Conservation (phyloP, 1,284 basidiomycete species). For the Malassezia caprae region DNA sequence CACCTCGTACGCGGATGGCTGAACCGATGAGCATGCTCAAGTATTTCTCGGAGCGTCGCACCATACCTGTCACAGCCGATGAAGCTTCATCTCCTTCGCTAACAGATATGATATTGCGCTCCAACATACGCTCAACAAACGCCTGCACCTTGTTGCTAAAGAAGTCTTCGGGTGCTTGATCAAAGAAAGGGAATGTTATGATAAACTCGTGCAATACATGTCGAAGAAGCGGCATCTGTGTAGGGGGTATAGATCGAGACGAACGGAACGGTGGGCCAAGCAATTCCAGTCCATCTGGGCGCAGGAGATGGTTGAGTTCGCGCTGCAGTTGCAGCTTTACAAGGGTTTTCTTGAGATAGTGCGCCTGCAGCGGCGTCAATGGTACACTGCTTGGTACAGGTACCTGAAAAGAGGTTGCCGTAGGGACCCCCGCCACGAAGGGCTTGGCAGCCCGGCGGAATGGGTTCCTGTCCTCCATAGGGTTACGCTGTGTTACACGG, state of each 20-base stretch:
- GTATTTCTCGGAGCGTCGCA: neutral
- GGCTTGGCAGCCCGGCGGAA: neutral
- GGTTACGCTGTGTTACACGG: neutral
- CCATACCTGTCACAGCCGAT: neutral
- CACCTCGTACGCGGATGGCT: conserved; percentile 29
- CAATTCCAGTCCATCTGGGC: conserved; percentile 35
- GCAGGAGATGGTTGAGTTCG: conserved; percentile 23
- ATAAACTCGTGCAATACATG: conserved; percentile 46
- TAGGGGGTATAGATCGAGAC: neutral
- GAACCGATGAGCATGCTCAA: conserved; percentile 34
- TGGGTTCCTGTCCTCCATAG: conserved; percentile 6
- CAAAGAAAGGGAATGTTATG: conserved; percentile 44
- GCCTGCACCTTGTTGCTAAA: conserved; percentile 46
- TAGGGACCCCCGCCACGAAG: neutral
- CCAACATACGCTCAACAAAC: conserved; percentile 40
- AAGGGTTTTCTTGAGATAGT: conserved; percentile 91
- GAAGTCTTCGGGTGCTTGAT: conserved; percentile 43
- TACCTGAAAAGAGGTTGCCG: neutral
- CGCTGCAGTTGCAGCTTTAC: conserved; percentile 69
- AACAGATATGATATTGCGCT: conserved; percentile 35
- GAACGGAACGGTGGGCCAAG: conserved; percentile 44
- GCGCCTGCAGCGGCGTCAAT: conserved; percentile 72
- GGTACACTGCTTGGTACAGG: neutral
- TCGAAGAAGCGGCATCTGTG: conserved; percentile 32
- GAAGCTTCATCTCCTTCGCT: conserved; percentile 2